Evolutionary conservation across 2,329 filamentous ascomycete genomes (phyloP).

Genomic region (Diaporthe australafricana): DNA sequence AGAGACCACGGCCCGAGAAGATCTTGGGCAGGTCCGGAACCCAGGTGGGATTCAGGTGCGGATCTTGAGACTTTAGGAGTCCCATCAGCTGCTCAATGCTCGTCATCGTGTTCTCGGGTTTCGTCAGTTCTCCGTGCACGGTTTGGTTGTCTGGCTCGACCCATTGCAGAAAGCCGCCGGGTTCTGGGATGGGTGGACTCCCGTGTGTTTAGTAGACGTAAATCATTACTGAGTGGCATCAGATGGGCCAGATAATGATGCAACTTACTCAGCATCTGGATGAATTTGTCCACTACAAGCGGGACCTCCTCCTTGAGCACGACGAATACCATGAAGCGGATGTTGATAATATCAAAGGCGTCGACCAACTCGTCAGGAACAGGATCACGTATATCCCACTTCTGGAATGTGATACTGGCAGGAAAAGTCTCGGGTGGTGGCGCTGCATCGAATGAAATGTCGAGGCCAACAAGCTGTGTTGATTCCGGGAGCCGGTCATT

Average conservation of each 20-base stretch:
- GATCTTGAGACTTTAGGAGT: background rate
- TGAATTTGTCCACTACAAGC: background rate
- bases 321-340: background rate
- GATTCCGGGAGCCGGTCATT: constrained; percentile 28
- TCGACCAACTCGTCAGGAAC: background rate
- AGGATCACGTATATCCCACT: background rate
- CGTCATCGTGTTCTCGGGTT: background rate
- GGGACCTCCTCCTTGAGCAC: background rate
- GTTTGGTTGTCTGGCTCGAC: constrained; percentile 7
- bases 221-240: background rate
- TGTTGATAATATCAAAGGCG: background rate
- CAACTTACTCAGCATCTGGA: background rate
- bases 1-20: background rate
- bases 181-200: background rate
- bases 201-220: background rate
- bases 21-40: background rate
- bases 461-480: constrained; percentile 39
- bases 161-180: constrained; percentile 17
- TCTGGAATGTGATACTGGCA: background rate
- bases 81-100: background rate
- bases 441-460: constrained; percentile 41
- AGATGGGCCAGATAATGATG: too few relatives aligned
- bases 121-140: background rate
- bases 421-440: constrained; percentile 30
- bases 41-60: background rate